Evolutionary conservation across 2,329 filamentous ascomycete genomes (phyloP), one percentile per base, ranked within the genome.

Genomic region (Zelopaecilomyces penicillatus): DNA sequence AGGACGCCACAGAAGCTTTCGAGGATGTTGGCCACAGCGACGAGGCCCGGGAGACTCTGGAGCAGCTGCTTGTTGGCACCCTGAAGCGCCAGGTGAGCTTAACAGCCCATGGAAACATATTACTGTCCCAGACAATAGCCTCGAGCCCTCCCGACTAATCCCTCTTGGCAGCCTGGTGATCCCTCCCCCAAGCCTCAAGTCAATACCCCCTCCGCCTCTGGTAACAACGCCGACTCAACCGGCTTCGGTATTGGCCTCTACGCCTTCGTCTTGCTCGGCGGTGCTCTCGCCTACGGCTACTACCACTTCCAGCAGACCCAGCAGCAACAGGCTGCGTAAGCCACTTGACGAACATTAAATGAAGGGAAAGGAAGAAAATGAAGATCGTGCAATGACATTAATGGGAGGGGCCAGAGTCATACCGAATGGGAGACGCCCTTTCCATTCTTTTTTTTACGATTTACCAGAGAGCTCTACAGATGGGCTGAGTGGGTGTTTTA

Each of bases 1-100:
- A 95, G 73, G 93, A 98, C 69, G 85, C 87, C 60, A 95, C 91
- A 58, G 93, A 97, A 73, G 91, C 93, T 50, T 98, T 98, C 65
- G 93, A 98, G 75, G 93, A 98, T 70, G 93, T 98, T 61, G 93
- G 93, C 63, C 93, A 98, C 84, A 94, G 87, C 60, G 93, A 98
- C 69, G 93, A 98, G 76, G 93, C 93, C 55, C 85, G 93, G 55
- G 91, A 97, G 74, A 91, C 95, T 55, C 82, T 98, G 46, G 82
- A 85, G 30, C 79, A 80, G 60, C 73, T 95, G 53, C 69, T 82
- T 42, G 76, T 93, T 54, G 90, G 87, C 53, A 75, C 64, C 33
- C 69, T 96, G 65, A 94, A 95, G 82, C 80, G 87, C 66, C 65
- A 78, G 75, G 87, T 94, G 77, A 60, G 81, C 65, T 19, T 19